Evolutionary conservation across 768 basidiomycete species (phyloP).

Genomic region (Kwoniella pini): DNA sequence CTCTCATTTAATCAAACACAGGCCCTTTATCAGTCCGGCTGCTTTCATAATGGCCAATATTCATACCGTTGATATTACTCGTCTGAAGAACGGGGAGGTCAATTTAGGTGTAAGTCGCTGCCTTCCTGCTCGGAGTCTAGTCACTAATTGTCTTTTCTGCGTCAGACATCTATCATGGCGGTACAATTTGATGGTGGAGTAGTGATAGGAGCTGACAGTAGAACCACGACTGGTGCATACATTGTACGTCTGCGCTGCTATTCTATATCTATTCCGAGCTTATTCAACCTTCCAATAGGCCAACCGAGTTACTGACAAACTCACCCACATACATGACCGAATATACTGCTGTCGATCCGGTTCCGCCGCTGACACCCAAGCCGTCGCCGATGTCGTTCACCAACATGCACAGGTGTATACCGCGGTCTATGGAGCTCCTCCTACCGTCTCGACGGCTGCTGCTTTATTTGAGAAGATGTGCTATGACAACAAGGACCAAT

Average conservation of each 20-base stretch:
- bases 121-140: neutral
- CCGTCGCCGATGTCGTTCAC: constrained; percentile 88
- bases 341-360: constrained; percentile 99
- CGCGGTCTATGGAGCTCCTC: constrained; percentile 65
- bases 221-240: constrained; percentile 95
- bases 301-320: constrained; percentile 97
- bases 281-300: constrained; percentile 63
- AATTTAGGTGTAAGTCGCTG: constrained; percentile 82
- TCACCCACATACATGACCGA: constrained; percentile 93
- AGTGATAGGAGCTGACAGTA: constrained; percentile 93
- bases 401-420: constrained; percentile 74
- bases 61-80: constrained; percentile 72
- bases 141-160: constrained; percentile 18
- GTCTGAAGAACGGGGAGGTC: constrained; percentile 90
- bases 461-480: constrained; percentile 80
- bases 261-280: neutral
- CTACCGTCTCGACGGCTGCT: constrained; percentile 79
- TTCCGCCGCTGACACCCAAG: constrained; percentile 94
- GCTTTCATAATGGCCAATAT: constrained; percentile 58
- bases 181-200: constrained; percentile 95
- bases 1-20: no score
- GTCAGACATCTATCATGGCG: constrained; percentile 99
- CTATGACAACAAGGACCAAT: constrained; percentile 86
- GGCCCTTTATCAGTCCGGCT: no score
- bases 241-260: constrained; percentile 64